phyloP scores from a whole-genome alignment of 1,284 basidiomycete species.

The Trichosporon sp. region DNA sequence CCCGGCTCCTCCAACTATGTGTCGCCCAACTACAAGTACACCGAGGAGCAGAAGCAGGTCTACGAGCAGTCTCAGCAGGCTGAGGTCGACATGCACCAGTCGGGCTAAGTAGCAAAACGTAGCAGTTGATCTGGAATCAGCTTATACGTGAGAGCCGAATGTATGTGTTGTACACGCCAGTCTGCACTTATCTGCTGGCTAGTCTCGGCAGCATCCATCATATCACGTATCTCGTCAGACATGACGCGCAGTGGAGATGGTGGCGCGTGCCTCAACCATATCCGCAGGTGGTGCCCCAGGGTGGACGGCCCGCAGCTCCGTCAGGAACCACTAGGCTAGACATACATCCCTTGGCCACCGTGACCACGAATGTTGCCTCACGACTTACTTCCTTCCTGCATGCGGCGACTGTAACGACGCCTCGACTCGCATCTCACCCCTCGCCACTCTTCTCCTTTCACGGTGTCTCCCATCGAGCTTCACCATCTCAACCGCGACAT shows the following conservation, averaged over 20 bases:
- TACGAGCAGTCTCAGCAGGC: neutral
- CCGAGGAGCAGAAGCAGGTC: neutral
- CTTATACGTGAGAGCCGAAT: neutral
- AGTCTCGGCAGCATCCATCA: no score
- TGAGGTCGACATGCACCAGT: neutral
- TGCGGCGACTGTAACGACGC: neutral
- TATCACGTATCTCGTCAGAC: neutral
- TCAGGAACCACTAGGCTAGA: neutral
- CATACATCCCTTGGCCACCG: neutral
- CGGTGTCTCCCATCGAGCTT: conserved; percentile 14
- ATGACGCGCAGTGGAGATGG: neutral
- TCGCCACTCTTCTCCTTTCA: neutral
- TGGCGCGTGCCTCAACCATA: neutral
- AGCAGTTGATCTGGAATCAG: neutral
- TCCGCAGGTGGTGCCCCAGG: neutral
- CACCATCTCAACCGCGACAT: neutral
- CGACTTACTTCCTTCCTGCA: neutral
- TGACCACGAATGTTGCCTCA: neutral
- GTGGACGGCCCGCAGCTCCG: neutral
- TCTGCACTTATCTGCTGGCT: neutral
- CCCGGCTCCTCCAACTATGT: neutral
- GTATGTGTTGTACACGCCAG: neutral
- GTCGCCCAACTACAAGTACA: neutral
- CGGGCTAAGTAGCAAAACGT: neutral
- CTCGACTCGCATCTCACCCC: neutral